Evolutionary conservation across 2,329 filamentous ascomycete genomes (phyloP).

Genomic region (Volutella citrinella): DNA sequence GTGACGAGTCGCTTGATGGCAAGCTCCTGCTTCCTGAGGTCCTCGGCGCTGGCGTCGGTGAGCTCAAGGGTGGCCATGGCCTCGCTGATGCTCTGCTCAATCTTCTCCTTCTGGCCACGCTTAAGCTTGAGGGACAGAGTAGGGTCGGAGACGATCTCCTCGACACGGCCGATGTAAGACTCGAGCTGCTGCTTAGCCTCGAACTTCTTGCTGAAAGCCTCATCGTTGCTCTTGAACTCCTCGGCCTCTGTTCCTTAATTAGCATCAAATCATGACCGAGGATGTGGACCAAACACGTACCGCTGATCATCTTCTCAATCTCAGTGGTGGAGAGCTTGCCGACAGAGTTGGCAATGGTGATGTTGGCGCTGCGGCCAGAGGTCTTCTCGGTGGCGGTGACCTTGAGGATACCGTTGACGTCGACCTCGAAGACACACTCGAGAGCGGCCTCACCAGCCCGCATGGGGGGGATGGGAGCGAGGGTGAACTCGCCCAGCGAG

Average conservation of each 20-base stretch:
- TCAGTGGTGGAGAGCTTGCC: constrained; percentile 93
- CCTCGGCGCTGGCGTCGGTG: constrained; percentile 85
- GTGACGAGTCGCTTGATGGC: constrained; percentile 96
- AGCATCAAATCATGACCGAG: not conserved
- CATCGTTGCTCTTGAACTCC: constrained; percentile 98
- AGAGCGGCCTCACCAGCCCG: constrained; percentile 93
- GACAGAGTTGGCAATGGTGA: constrained; percentile 99
- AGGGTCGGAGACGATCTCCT: constrained; percentile 98
- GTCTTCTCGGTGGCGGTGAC: constrained; percentile 99
- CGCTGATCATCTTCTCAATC: constrained; percentile 97
- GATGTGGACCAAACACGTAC: constrained; percentile 40
- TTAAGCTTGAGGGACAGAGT: constrained; percentile 96
- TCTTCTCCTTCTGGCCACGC: constrained; percentile 99
- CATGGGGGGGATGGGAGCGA: constrained; percentile 85
- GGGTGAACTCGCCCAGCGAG: constrained; percentile 93
- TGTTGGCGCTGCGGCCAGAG: constrained; percentile 96
- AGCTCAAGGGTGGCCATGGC: constrained; percentile 98
- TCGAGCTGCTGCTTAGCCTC: constrained; percentile 99
- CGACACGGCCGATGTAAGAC: constrained; percentile 96
- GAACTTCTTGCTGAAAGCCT: constrained; percentile 99
- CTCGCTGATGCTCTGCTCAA: constrained; percentile 93
- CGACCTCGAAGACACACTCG: constrained; percentile 98
- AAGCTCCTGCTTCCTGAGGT: constrained; percentile 99
- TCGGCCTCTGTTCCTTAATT: constrained; percentile 65
- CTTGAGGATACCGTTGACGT: constrained; percentile 99